Evolutionary conservation across 805 yeast species (phyloP).

Genomic region (Pichia occidentalis): DNA sequence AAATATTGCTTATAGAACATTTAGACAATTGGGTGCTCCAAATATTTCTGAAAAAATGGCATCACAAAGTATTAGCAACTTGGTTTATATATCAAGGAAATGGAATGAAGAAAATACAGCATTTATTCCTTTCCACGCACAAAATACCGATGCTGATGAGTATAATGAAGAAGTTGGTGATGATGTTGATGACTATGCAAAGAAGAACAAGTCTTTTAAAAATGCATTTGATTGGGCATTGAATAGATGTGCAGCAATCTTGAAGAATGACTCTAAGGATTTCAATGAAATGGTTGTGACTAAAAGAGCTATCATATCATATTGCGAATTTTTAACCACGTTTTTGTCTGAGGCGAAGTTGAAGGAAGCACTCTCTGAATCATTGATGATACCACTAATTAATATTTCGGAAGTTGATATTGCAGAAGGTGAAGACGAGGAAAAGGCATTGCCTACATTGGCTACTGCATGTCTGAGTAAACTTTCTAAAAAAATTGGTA

Average conservation of each 20-base stretch:
- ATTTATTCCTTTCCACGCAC: slow-evolving; percentile 24
- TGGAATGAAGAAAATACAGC: slow-evolving; percentile 49
- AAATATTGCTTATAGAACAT: slow-evolving; percentile 54
- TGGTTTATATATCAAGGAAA: slow-evolving; percentile 50
- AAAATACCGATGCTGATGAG: slow-evolving; percentile 13
- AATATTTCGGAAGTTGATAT: slow-evolving; percentile 31
- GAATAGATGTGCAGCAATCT: slow-evolving; percentile 50
- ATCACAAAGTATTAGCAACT: slow-evolving; percentile 55
- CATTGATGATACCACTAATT: slow-evolving; percentile 26
- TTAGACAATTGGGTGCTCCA: slow-evolving; percentile 83
- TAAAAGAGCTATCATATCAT: slow-evolving; percentile 64
- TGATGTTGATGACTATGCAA: slow-evolving; percentile 19
- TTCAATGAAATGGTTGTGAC: slow-evolving; percentile 48
- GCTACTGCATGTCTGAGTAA: slow-evolving; percentile 63
- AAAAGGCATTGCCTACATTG: slow-evolving; percentile 39
- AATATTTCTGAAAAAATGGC: slow-evolving; percentile 57
- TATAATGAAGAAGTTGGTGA: slow-evolving; percentile 17
- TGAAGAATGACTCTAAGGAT: slow-evolving; percentile 57
- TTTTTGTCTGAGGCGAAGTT: slow-evolving; percentile 39
- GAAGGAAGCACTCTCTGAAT: slow-evolving; percentile 32
- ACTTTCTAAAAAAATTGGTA: slow-evolving; percentile 64
- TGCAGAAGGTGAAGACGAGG: slow-evolving; percentile 35
- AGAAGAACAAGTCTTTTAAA: slow-evolving; percentile 22
- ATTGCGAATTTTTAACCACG: slow-evolving; percentile 57
- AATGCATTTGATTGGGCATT: slow-evolving; percentile 56